Conservation (phyloP, 371 early-diverging fungal species). For the Actinomucor elegans region DNA sequence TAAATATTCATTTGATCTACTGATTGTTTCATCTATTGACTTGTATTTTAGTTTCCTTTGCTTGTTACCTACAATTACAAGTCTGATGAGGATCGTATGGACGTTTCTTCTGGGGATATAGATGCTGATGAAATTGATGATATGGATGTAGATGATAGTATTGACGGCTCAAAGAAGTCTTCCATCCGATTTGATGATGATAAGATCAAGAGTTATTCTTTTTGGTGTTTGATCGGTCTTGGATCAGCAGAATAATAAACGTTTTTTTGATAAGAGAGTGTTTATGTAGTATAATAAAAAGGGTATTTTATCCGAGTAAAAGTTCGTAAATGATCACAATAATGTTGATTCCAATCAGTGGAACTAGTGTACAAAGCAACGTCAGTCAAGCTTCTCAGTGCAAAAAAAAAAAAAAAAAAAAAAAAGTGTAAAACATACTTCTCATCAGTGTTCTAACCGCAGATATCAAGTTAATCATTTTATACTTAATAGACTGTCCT, state of each 20-base stretch:
- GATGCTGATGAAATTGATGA: constrained; percentile 40
- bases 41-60: constrained; percentile 60
- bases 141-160: constrained; percentile 23
- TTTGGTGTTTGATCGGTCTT: constrained; percentile 68
- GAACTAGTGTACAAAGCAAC: constrained; percentile 60
- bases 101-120: constrained; percentile 47
- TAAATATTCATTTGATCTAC: no score
- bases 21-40: no score
- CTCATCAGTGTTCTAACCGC: constrained; percentile 90
- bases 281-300: background rate
- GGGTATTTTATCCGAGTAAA: constrained; percentile 65
- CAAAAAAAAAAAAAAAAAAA: no score
- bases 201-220: constrained; percentile 49
- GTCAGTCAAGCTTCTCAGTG: background rate
- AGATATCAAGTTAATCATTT: constrained; percentile 85
- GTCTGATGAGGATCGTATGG: constrained; percentile 54
- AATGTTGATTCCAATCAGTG: constrained; percentile 80
- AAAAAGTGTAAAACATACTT: no score
- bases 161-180: constrained; percentile 32
- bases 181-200: constrained; percentile 41
- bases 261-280: background rate
- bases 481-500: constrained; percentile 70
- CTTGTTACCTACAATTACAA: constrained; percentile 63
- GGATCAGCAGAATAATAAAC: constrained; percentile 32
- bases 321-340: constrained; percentile 86